phyloP scores from a whole-genome alignment of 441 rosid genomes.

The Eugenia klotzschiana region DNA sequence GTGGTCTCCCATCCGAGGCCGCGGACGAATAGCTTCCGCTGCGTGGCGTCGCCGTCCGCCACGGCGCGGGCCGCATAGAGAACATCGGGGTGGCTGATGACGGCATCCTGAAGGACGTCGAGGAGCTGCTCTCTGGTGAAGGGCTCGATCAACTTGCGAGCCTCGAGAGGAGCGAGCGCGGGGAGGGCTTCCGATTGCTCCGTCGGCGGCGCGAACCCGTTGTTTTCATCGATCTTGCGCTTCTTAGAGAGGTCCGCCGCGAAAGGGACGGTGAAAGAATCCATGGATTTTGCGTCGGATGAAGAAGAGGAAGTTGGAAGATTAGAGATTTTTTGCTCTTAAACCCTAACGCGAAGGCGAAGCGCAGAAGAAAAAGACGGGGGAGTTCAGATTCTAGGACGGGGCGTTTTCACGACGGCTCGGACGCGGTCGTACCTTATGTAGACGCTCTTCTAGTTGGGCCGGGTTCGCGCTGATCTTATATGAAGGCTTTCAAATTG shows the following conservation, averaged over 20 bases:
- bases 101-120: slow-evolving; percentile 58
- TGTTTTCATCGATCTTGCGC: slow-evolving; percentile 71
- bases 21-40: slow-evolving; percentile 76
- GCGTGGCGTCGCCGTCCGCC: slow-evolving; percentile 59
- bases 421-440: background rate
- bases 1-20: slow-evolving; percentile 89
- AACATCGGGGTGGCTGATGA: slow-evolving; percentile 40
- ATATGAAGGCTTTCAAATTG: background rate
- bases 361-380: background rate
- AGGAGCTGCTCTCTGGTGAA: slow-evolving; percentile 61
- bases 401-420: background rate
- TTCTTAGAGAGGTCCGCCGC: slow-evolving; percentile 61
- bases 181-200: slow-evolving; percentile 4
- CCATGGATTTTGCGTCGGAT: background rate
- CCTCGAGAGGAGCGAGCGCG: slow-evolving; percentile 40
- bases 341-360: slow-evolving; percentile 22
- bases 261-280: background rate
- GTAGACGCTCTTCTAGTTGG: background rate
- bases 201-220: slow-evolving; percentile 17
- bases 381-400: background rate
- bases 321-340: background rate
- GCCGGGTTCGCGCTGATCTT: background rate
- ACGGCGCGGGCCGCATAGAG: slow-evolving; percentile 43
- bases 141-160: slow-evolving; percentile 56
- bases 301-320: background rate